Evolutionary conservation across 2,329 filamentous ascomycete genomes (phyloP).

Genomic region (Monilinia fructicola): DNA sequence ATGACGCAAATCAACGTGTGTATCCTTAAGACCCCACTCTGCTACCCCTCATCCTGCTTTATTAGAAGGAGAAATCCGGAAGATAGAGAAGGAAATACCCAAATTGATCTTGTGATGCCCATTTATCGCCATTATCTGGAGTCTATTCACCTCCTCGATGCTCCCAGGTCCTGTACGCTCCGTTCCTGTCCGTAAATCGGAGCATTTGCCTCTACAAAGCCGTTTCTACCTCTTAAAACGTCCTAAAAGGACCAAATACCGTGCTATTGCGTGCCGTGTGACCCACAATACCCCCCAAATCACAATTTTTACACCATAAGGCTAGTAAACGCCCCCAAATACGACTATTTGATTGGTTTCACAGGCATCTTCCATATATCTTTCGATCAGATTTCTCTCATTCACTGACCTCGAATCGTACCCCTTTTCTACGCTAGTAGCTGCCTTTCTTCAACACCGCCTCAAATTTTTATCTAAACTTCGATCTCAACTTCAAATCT

Average conservation of each 20-base stretch:
- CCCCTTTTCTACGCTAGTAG: constrained; percentile 8
- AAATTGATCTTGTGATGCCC: neutral
- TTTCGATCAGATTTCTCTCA: neutral
- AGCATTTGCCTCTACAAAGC: neutral
- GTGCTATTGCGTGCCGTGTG: too few relatives aligned
- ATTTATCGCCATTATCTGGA: neutral
- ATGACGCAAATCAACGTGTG: constrained; percentile 8
- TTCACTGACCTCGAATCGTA: constrained; percentile 14
- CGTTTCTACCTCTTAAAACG: too few relatives aligned
- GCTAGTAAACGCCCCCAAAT: neutral
- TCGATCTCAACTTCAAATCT: neutral
- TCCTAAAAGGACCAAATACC: too few relatives aligned
- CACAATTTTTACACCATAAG: neutral
- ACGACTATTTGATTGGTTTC: neutral
- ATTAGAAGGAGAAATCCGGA: neutral
- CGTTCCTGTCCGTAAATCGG: neutral
- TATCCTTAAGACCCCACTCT: constrained; percentile 1
- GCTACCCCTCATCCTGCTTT: constrained; percentile 10
- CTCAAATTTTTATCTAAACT: neutral
- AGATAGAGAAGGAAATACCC: neutral
- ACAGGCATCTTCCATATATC: neutral
- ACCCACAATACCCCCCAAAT: neutral
- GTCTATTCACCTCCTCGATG: neutral
- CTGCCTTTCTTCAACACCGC: neutral
- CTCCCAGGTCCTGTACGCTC: neutral